Evolutionary conservation across 495 filamentous ascomycete species (phyloP).

Genomic region (Penicillium cinerascens): DNA sequence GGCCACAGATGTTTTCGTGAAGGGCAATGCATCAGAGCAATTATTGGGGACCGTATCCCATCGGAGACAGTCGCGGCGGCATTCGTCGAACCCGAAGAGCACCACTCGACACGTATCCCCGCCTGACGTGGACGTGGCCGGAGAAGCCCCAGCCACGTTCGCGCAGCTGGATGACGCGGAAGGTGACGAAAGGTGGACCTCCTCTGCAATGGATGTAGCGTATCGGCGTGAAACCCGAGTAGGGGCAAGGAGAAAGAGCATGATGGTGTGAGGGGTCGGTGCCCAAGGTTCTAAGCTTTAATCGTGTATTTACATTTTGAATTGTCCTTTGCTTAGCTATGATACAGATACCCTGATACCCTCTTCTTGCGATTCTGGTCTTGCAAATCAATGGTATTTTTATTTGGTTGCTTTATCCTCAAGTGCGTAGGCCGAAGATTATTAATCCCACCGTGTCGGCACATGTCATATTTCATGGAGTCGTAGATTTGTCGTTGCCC

Average conservation of each 20-base stretch:
- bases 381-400: conserved; percentile 2
- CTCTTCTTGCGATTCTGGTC: conserved; percentile 3
- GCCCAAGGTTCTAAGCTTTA: conserved; percentile 1
- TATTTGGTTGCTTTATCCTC: background rate
- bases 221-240: conserved; percentile 33
- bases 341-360: conserved; percentile 31
- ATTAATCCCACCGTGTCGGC: background rate
- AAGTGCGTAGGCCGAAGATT: background rate
- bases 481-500: background rate
- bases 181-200: conserved; percentile 10
- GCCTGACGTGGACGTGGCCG: conserved; percentile 6
- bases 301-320: conserved; percentile 7
- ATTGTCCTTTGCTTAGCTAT: conserved; percentile 8
- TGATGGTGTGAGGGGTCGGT: conserved; percentile 43
- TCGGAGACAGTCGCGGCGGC: conserved; percentile 34
- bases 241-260: conserved; percentile 46
- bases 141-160: background rate
- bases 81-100: conserved; percentile 37
- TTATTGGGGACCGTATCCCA: conserved; percentile 22
- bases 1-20: conserved; percentile 1
- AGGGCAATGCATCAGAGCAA: conserved; percentile 8
- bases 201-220: conserved; percentile 9
- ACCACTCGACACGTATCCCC: conserved; percentile 2
- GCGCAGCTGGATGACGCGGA: conserved; percentile 26
- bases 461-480: background rate